These are phyloP conservation scores for Aspergillus niger DNA, from an alignment of 2,329 filamentous ascomycete species.

Conservation along the genomic window DNA sequence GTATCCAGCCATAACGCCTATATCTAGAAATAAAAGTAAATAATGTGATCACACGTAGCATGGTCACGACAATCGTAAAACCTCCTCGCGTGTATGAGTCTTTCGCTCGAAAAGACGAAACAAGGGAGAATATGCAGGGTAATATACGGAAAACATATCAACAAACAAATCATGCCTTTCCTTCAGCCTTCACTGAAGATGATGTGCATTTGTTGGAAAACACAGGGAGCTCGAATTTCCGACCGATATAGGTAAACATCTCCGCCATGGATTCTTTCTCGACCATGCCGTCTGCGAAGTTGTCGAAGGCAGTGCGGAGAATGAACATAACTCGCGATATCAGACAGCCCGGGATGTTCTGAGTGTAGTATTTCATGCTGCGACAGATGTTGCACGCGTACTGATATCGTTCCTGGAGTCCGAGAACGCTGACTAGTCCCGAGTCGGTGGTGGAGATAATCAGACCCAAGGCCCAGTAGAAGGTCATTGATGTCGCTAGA, in stretches of 20 bases:
- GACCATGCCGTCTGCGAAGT: constrained; percentile 28
- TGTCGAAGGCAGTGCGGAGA: constrained; percentile 30
- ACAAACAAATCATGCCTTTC: neutral
- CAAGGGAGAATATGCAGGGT: neutral
- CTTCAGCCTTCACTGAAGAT: constrained; percentile 13
- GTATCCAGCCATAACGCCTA: too few species aligned
- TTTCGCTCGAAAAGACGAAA: neutral
- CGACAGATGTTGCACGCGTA: constrained; percentile 34
- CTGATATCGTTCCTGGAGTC: constrained; percentile 28
- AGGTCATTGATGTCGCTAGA: constrained; percentile 25
- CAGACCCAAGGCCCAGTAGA: constrained; percentile 31
- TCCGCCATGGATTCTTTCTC: constrained; percentile 30
- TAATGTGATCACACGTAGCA: too few species aligned
- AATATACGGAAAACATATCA: neutral
- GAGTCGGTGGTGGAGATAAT: constrained; percentile 26
- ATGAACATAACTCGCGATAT: constrained; percentile 34
- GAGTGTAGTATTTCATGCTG: constrained; percentile 32
- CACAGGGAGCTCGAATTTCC: constrained; percentile 24
- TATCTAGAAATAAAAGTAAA: too few species aligned
- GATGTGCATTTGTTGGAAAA: constrained; percentile 27
- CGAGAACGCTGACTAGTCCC: constrained; percentile 24
- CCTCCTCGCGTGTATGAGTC: too few species aligned
- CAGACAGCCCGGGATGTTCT: constrained; percentile 28
- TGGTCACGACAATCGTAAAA: too few species aligned
- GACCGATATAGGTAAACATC: constrained; percentile 27